Evolutionary conservation across 495 filamentous ascomycete genomes (phyloP), one percentile per base, ranked within the genome.

Genomic region (Lasiosphaeris hirsuta): DNA sequence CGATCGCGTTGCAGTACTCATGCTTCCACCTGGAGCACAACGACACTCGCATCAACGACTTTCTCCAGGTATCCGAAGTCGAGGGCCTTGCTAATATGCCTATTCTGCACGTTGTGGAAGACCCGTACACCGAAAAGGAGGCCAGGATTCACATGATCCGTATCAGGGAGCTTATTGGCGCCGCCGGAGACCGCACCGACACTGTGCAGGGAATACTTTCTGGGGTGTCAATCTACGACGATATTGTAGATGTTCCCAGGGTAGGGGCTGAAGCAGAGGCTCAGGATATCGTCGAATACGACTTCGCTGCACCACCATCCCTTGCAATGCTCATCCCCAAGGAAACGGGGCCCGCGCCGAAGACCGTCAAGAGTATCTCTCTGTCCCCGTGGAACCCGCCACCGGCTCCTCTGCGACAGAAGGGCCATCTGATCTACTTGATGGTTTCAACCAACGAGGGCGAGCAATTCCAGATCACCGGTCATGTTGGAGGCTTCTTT

Each of bases 71-170:
- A 43, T 94, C 92, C 23, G 95, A 97, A 69, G 88, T 97, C 17
- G 78, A 84, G n/a, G 92, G 80, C 42, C 80, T 97, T 34, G 81
- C 80, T 38, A 74, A 85, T 8, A 86, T 87, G 53, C 86, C 91
- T 10, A 86, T 90, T 68, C 77, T 97, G 39, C 81, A 79, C 36
- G 75, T 99, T 57, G 85, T 97, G 41, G 90, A 97, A 73, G 95
- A 99, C 66, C 90, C 95, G 14, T 99, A 99, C 71, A 99, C 90
- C 19, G 95, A 97, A 76, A 97, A 96, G 78, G 94, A 97, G 72
- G 93, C 95, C 48, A 86, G 95, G 58, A 86, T 97, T 79, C 95
- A 99, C 72, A 75, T 97, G 48, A 83, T 97, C 43, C 81, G 95
- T 49, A 84, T 96, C 51, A 79, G 95, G 59, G 95, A 99, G 62